Conservation (phyloP, 1,284 basidiomycete species). For the Amylostereum areolatum region DNA sequence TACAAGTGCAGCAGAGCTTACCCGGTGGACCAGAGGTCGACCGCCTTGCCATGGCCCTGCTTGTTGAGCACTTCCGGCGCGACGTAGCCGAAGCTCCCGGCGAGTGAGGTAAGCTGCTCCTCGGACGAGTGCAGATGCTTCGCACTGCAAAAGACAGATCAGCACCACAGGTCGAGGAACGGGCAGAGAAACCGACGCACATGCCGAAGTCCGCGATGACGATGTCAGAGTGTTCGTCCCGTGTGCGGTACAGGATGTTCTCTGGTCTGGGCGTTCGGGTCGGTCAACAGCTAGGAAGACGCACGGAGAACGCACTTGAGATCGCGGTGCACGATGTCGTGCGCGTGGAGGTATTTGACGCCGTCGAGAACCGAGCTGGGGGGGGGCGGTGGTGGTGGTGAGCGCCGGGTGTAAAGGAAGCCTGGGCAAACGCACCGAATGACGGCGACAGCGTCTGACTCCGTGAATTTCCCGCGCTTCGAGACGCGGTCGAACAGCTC, state of each 20-base stretch:
- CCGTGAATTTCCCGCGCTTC: constrained; percentile 83
- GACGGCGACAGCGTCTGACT: constrained; percentile 76
- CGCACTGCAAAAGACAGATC: constrained; percentile 43
- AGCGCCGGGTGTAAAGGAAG: not conserved
- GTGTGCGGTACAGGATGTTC: constrained; percentile 88
- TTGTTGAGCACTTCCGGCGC: constrained; percentile 89
- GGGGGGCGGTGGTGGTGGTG: not conserved
- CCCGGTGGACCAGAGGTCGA: constrained; percentile 94
- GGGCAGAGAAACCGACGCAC: constrained; percentile 34
- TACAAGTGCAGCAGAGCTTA: constrained; percentile 27
- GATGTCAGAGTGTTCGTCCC: constrained; percentile 66
- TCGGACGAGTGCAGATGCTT: constrained; percentile 78
- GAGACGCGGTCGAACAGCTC: constrained; percentile 86
- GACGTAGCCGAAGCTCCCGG: constrained; percentile 91
- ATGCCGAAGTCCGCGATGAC: constrained; percentile 98
- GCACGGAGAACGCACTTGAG: constrained; percentile 54
- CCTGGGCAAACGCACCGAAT: constrained; percentile 43
- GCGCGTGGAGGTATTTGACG: constrained; percentile 77
- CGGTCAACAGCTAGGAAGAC: not conserved
- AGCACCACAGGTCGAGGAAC: not conserved
- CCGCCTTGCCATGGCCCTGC: constrained; percentile 83
- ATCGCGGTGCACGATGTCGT: constrained; percentile 90
- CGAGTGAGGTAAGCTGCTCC: constrained; percentile 76
- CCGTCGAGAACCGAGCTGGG: constrained; percentile 70
- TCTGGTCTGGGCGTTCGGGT: constrained; percentile 72